phyloP scores from a whole-genome alignment of 768 basidiomycete genomes.

The Trametes meyenii region DNA sequence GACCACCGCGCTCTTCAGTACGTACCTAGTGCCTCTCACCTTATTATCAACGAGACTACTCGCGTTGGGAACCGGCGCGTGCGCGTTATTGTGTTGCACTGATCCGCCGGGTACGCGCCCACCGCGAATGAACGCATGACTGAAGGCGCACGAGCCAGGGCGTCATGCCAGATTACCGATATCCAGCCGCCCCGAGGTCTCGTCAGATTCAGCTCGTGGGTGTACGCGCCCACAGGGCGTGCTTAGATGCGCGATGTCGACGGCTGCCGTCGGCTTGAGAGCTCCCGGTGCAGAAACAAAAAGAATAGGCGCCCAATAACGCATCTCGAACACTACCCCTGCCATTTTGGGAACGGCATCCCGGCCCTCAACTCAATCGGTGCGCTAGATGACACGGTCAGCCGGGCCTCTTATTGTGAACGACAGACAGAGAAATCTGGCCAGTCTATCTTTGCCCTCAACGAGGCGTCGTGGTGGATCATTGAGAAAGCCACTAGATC shows the following conservation, averaged over 20 bases:
- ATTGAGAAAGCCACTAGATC: background rate
- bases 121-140: slow-evolving; percentile 2
- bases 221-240: background rate
- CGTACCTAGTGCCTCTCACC: slow-evolving; percentile 11
- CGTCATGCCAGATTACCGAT: slow-evolving; percentile 1
- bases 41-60: slow-evolving; percentile 6
- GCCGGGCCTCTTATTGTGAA: slow-evolving; percentile 18
- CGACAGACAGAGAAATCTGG: background rate
- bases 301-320: slow-evolving; percentile 10
- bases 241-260: slow-evolving; percentile 9
- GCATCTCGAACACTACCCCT: slow-evolving; percentile 18
- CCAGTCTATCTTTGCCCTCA: slow-evolving; percentile 1
- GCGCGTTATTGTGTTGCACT: slow-evolving; percentile 17
- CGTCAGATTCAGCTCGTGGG: slow-evolving; percentile 1
- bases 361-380: background rate
- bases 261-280: slow-evolving; percentile 7
- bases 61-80: background rate
- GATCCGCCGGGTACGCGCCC: slow-evolving; percentile 7
- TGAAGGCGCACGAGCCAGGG: background rate
- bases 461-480: background rate
- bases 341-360: slow-evolving; percentile 7
- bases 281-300: slow-evolving; percentile 20
- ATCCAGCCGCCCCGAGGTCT: slow-evolving; percentile 1
- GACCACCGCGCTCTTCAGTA: slow-evolving; percentile 3
- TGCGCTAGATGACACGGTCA: background rate